Evolutionary conservation across 2,329 filamentous ascomycete species (phyloP).

Genomic region (Pyricularia pennisetigena): DNA sequence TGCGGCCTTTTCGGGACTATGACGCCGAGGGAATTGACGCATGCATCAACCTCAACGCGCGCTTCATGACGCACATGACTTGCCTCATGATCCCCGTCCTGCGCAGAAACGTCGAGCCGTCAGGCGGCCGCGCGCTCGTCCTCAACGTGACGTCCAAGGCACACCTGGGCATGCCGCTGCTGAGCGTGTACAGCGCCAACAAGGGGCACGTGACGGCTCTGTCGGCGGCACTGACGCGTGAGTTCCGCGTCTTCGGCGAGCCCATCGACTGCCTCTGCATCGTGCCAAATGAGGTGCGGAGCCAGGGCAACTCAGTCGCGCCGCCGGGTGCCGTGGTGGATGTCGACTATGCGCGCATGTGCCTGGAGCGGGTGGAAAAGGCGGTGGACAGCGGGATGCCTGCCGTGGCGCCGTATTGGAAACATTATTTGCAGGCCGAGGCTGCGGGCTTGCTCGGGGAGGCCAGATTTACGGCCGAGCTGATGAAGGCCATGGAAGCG

Average conservation of each 20-base stretch:
- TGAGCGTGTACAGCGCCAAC: constrained; percentile 19
- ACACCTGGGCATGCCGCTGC: constrained; percentile 16
- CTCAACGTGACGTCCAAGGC: constrained; percentile 19
- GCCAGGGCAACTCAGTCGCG: constrained; percentile 12
- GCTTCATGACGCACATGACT: constrained; percentile 24
- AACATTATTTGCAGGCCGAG: background rate
- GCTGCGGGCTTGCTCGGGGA: background rate
- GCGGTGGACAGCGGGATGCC: background rate
- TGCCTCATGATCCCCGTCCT: constrained; percentile 17
- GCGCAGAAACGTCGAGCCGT: constrained; percentile 5
- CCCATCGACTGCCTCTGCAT: constrained; percentile 20
- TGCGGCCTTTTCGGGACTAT: constrained; percentile 9
- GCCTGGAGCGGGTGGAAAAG: background rate
- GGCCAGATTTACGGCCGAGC: background rate
- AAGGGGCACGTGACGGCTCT: constrained; percentile 21
- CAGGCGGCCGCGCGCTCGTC: constrained; percentile 15
- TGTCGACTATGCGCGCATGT: background rate
- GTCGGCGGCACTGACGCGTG: constrained; percentile 16
- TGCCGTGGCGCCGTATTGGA: background rate
- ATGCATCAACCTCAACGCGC: constrained; percentile 21
- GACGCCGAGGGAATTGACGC: constrained; percentile 18
- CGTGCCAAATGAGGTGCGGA: constrained; percentile 18
- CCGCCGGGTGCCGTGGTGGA: background rate
- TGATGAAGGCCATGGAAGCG: background rate
- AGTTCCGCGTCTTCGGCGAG: constrained; percentile 14